phyloP scores from a whole-genome alignment of 2,329 filamentous ascomycete genomes.

The Diaporthe vaccinii region DNA sequence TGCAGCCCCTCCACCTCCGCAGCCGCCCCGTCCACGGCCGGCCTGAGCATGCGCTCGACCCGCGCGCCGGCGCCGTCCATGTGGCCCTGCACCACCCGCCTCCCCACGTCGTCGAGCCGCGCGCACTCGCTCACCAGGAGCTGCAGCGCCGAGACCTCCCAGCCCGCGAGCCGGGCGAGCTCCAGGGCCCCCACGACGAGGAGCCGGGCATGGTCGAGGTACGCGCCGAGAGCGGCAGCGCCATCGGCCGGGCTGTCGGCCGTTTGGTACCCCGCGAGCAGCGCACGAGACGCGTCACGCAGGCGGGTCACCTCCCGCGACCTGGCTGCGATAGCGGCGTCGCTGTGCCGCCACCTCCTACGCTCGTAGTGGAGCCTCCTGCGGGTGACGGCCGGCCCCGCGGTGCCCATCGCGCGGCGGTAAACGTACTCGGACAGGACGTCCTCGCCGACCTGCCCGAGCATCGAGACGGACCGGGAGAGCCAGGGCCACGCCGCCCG shows the following conservation, averaged over 20 bases:
- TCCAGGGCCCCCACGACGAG: background rate
- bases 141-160: constrained; percentile 11
- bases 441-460: background rate
- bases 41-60: background rate
- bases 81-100: background rate
- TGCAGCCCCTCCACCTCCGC: background rate
- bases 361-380: background rate
- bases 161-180: background rate
- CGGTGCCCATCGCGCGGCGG: background rate
- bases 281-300: fast-evolving
- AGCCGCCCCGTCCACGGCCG: background rate
- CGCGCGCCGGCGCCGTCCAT: background rate
- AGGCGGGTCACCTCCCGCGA: background rate
- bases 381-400: background rate
- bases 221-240: background rate
- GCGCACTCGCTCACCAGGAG: background rate
- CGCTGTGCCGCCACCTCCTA: background rate
- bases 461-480: background rate
- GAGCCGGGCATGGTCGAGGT: background rate
- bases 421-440: background rate
- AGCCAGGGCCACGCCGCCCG: background rate
- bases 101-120: background rate
- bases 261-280: background rate
- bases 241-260: background rate
- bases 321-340: background rate